Evolutionary conservation across 306 rosid genomes (phyloP), one percentile per base, ranked within the genome.

Genomic region (Vigna angularis): DNA sequence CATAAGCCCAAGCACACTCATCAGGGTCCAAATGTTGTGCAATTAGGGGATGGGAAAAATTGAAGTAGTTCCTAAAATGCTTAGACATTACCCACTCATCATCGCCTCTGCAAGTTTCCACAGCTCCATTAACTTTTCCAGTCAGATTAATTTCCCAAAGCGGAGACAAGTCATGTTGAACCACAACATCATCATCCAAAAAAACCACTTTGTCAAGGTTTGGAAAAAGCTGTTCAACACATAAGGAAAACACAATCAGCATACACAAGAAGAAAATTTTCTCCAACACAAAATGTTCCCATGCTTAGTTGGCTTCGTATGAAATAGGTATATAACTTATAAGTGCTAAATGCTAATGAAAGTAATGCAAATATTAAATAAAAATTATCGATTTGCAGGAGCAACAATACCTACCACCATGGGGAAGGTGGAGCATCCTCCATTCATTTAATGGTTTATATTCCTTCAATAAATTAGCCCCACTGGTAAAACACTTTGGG

Each of bases 1-100:
- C 97, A 70, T 92, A 96, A 72, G 99, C 99, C 99, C 99, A 96
- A n/a, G 98, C 99, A 85, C 99, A 96, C 77, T 96, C 97, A 48
- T 93, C 90, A 72, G 99, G 98, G 79, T 96, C 89, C 86, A 96
- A 85, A 84, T 88, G 72, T 74, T 84, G 73, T 63, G 85, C 79
- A 70, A 96, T 67, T 52, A 86, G 86, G 52, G 99, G 99, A 77
- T 96, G 98, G 38, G 99, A 90, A 86, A 96, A 96, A 79, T 96
- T 96, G 84, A 96, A 96, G 85, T 96, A 96, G 83, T 93, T 93
- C 88, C 90, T 87, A 84, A 93, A 96, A 22, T 73, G 90, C 87
- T 96, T 96, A 17, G 97, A 91, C 99, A 96, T 91, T 77, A 96
- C 98, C 99, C 99, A 96, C 20, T 84, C 91, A 76, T 96, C 98